Conservation (phyloP, 352 stramenopile species). For the Globisporangium spinosum region DNA sequence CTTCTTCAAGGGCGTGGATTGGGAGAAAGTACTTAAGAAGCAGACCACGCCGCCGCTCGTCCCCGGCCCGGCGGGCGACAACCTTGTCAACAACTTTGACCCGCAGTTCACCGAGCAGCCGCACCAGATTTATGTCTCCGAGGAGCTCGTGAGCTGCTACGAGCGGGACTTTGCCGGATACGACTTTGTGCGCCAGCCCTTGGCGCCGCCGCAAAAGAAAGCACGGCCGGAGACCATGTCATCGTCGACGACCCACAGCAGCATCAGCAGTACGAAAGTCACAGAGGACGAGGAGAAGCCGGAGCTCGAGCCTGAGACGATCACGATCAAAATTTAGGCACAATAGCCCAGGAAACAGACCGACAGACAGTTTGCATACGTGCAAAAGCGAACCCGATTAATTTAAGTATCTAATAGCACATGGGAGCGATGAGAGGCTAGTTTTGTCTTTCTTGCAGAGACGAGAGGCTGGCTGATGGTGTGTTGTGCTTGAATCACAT, state of each 20-base stretch:
- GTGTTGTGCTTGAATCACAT: constrained; percentile 27
- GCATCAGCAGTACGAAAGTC: constrained; percentile 34
- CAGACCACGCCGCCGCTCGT: constrained; percentile 58
- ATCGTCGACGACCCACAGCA: constrained; percentile 3
- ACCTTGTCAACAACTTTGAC: constrained; percentile 84
- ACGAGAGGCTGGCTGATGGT: not conserved
- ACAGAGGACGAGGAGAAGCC: constrained; percentile 47
- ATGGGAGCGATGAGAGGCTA: not conserved
- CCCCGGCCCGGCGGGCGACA: constrained; percentile 57
- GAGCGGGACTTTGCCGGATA: constrained; percentile 82
- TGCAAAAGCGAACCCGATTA: constrained; percentile 9
- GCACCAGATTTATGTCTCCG: constrained; percentile 73
- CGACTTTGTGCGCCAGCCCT: constrained; percentile 62
- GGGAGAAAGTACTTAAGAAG: constrained; percentile 68
- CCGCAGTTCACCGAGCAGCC: constrained; percentile 82
- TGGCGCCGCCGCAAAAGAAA: constrained; percentile 7
- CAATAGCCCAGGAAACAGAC: constrained; percentile 15
- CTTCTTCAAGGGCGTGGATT: constrained; percentile 79
- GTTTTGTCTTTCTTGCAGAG: not conserved
- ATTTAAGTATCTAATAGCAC: constrained; percentile 21
- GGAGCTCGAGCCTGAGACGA: constrained; percentile 46
- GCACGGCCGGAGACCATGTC: not conserved
- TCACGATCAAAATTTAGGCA: constrained; percentile 61
- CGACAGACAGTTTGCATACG: not conserved
- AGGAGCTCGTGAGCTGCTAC: constrained; percentile 60